A percentile compares a stretch with the other conserved stretches of the same genome.
phyloP scores from a whole-genome alignment of 2,329 filamentous ascomycete genomes.

The Exophiala spinifera region DNA sequence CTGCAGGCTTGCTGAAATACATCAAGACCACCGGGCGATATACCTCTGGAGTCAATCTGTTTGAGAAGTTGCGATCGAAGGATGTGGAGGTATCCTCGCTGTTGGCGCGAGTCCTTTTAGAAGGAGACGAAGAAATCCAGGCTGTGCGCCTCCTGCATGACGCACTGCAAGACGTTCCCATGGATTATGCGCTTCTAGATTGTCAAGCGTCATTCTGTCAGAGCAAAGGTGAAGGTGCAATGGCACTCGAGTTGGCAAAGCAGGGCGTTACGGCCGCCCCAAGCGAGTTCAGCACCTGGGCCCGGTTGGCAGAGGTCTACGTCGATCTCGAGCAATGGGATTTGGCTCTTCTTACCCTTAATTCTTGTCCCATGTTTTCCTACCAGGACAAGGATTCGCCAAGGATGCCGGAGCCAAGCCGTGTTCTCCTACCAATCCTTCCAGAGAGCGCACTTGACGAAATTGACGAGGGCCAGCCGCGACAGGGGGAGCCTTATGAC shows the following conservation, averaged over 20 bases:
- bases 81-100: constrained; percentile 94
- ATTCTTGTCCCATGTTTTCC: constrained; percentile 99
- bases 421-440: constrained; percentile 81
- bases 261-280: constrained; percentile 91
- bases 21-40: constrained; percentile 94
- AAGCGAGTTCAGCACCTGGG: constrained; percentile 97
- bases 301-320: constrained; percentile 87
- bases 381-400: constrained; percentile 98
- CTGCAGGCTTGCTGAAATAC: constrained; percentile 88
- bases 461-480: constrained; percentile 80
- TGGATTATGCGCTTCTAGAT: constrained; percentile 97
- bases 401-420: constrained; percentile 86
- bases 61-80: constrained; percentile 87
- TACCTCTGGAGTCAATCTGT: constrained; percentile 92
- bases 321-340: constrained; percentile 95
- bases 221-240: constrained; percentile 78
- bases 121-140: constrained; percentile 96
- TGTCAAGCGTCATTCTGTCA: constrained; percentile 90
- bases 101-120: constrained; percentile 83
- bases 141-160: constrained; percentile 85
- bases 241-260: constrained; percentile 91
- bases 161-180: constrained; percentile 83
- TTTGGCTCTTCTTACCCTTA: constrained; percentile 86
- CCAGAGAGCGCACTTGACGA: constrained; percentile 89
- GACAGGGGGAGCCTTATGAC: constrained; percentile 72